Conservation (phyloP, 257 asterid species). For the Cynanchum wilfordii region DNA sequence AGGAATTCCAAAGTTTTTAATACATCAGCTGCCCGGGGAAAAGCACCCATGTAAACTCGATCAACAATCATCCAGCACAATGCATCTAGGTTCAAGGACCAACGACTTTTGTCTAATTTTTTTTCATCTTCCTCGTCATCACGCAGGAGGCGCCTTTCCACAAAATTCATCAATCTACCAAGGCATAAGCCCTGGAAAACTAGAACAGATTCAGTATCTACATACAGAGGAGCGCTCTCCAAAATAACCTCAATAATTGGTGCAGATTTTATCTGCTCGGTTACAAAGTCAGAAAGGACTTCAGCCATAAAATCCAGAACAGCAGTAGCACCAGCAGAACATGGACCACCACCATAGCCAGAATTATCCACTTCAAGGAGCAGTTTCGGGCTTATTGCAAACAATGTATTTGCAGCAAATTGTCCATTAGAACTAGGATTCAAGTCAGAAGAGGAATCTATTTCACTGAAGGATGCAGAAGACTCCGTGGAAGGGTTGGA, state of each 20-base stretch:
- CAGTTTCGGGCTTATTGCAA: slow-evolving; percentile 52
- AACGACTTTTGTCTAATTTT: slow-evolving; percentile 74
- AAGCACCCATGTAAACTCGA: slow-evolving; percentile 95
- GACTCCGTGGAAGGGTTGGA: slow-evolving; percentile 65
- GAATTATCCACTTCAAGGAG: slow-evolving; percentile 92
- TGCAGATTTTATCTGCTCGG: slow-evolving; percentile 83
- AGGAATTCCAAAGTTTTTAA: slow-evolving; percentile 86
- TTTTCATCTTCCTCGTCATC: slow-evolving; percentile 94
- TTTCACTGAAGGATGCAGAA: slow-evolving; percentile 47
- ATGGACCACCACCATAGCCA: slow-evolving; percentile 99
- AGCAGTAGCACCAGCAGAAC: slow-evolving; percentile 97
- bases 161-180: slow-evolving; percentile 86
- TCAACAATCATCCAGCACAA: slow-evolving; percentile 89
- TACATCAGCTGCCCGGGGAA: slow-evolving; percentile 84
- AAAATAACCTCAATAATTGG: slow-evolving; percentile 60
- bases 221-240: slow-evolving; percentile 78
- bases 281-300: slow-evolving; percentile 75
- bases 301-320: slow-evolving; percentile 88
- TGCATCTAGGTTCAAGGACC: slow-evolving; percentile 89
- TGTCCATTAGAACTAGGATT: slow-evolving; percentile 52
- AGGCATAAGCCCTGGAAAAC: slow-evolving; percentile 95
- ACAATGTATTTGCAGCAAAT: slow-evolving; percentile 43
- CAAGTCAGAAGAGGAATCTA: slow-evolving; percentile 47
- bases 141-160: slow-evolving; percentile 88
- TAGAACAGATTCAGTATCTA: slow-evolving; percentile 82